phyloP scores from a whole-genome alignment of 2,329 filamentous ascomycete species.

The Beauveria scarabaeidicola region DNA sequence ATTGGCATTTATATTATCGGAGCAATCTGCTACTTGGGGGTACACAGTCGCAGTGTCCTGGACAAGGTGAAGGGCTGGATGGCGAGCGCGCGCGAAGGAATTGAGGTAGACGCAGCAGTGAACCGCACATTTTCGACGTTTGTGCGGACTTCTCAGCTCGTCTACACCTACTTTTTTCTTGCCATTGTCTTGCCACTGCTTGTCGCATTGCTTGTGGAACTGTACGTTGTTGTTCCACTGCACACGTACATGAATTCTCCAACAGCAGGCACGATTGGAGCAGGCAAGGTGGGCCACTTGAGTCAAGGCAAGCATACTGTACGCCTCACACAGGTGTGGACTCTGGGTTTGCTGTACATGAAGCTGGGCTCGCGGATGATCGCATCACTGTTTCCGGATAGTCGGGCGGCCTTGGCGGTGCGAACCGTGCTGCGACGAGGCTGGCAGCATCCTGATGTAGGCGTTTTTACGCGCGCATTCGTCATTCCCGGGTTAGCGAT shows the following conservation, averaged over 20 bases:
- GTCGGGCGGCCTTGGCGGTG: conserved; percentile 65
- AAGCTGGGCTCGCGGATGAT: conserved; percentile 68
- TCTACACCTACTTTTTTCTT: conserved; percentile 70
- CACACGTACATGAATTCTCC: conserved; percentile 62
- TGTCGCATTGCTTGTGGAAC: conserved; percentile 70
- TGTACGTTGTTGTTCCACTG: conserved; percentile 80
- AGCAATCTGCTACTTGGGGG: conserved; percentile 51
- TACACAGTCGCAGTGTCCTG: conserved; percentile 39
- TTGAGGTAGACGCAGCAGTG: conserved; percentile 17
- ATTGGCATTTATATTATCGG: conserved; percentile 79
- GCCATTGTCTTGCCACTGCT: conserved; percentile 73
- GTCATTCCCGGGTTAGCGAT: conserved; percentile 64
- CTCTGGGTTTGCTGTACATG: conserved; percentile 80
- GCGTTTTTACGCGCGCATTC: conserved; percentile 75
- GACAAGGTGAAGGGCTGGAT: conserved; percentile 24
- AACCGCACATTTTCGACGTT: conserved; percentile 21
- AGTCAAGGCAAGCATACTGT: conserved; percentile 52
- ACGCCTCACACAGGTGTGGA: conserved; percentile 89
- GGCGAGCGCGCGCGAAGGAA: conserved; percentile 15
- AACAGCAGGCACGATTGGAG: conserved; percentile 21
- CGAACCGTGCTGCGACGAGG: conserved; percentile 65
- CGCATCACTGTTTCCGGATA: conserved; percentile 57
- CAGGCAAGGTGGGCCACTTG: conserved; percentile 17
- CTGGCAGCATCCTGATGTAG: conserved; percentile 69
- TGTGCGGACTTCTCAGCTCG: conserved; percentile 36